phyloP scores from a whole-genome alignment of 1,284 basidiomycete species.

The Tylopilus orsonianus region DNA sequence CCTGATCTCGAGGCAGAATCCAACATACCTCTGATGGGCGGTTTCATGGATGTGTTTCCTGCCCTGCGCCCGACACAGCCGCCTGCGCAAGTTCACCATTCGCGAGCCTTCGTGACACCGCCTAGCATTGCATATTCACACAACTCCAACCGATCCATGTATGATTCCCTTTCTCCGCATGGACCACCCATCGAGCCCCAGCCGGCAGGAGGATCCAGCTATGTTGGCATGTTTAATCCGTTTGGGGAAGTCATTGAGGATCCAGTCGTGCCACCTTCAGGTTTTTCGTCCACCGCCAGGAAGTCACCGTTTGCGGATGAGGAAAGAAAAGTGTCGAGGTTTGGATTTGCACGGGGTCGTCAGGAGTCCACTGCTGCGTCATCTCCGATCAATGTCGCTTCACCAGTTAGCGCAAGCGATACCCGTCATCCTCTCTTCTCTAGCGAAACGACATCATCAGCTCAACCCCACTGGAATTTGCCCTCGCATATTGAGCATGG shows the following conservation, averaged over 20 bases:
- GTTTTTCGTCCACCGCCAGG: conserved; percentile 21
- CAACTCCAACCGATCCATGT: conserved; percentile 48
- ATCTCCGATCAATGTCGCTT: conserved; percentile 59
- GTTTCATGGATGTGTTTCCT: conserved; percentile 68
- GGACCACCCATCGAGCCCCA: conserved; percentile 46
- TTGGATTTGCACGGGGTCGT: conserved; percentile 78
- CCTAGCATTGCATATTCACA: conserved; percentile 53
- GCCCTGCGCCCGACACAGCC: conserved; percentile 42
- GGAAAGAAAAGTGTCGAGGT: conserved; percentile 76
- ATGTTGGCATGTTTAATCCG: conserved; percentile 76
- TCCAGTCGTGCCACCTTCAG: conserved; percentile 15
- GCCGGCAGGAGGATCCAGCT: conserved; percentile 48
- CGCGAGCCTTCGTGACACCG: conserved; percentile 43
- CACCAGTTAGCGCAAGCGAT: conserved; percentile 55
- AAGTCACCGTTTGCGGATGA: conserved; percentile 45
- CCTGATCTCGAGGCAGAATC: conserved; percentile 57
- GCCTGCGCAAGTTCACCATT: conserved; percentile 31
- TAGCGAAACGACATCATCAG: conserved; percentile 39
- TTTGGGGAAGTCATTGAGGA: conserved; percentile 64
- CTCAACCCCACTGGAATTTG: conserved; percentile 47
- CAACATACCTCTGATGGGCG: conserved; percentile 54
- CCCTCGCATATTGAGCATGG: conserved; percentile 46
- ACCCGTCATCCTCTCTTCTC: conserved; percentile 48
- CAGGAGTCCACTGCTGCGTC: conserved; percentile 58
- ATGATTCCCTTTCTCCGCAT: conserved; percentile 47